Percentiles rank a stretch among this genome's conserved stretches.
phyloP scores from a whole-genome alignment of 164 flowering plant genomes.

The Amborella trichopoda region DNA sequence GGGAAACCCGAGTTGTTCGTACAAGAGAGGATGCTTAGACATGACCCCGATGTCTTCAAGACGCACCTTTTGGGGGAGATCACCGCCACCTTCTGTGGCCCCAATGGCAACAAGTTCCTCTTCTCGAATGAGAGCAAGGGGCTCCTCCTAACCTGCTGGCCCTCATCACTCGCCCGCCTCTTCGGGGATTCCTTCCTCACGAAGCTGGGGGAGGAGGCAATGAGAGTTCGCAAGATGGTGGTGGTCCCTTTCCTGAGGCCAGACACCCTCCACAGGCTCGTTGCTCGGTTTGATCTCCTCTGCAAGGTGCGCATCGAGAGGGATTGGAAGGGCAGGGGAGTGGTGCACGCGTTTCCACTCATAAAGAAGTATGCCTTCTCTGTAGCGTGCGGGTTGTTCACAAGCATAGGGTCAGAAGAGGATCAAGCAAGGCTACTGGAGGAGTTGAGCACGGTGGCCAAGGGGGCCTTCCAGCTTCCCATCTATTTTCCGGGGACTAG shows the following conservation, averaged over 20 bases:
- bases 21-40: constrained; percentile 3
- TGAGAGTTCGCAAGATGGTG: constrained; percentile 6
- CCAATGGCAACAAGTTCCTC: constrained; percentile 8
- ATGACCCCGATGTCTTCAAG: constrained; percentile 9
- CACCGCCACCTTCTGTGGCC: constrained; percentile 5
- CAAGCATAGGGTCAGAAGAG: constrained; percentile 3
- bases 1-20: constrained; percentile 4
- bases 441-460: constrained; percentile 11
- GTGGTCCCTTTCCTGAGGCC: constrained; percentile 5
- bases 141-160: constrained; percentile 16
- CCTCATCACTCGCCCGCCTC: constrained; percentile 7
- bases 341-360: constrained; percentile 10
- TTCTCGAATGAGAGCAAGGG: constrained; percentile 12
- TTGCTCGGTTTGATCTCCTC: constrained; percentile 9
- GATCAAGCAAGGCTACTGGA: constrained; percentile 6
- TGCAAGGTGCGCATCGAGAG: constrained; percentile 8
- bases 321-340: constrained; percentile 7
- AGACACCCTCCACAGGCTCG: constrained; percentile 8
- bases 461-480: constrained; percentile 10
- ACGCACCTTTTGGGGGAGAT: constrained; percentile 6
- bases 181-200: constrained; percentile 14
- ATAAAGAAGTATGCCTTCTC: constrained; percentile 9
- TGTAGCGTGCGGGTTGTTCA: constrained; percentile 9
- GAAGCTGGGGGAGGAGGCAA: constrained; percentile 8
- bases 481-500: constrained; percentile 11